These are phyloP conservation scores for Debaryomyces coudertii DNA, from an alignment of 1,139 yeast genomes.

Conservation along the genomic window DNA sequence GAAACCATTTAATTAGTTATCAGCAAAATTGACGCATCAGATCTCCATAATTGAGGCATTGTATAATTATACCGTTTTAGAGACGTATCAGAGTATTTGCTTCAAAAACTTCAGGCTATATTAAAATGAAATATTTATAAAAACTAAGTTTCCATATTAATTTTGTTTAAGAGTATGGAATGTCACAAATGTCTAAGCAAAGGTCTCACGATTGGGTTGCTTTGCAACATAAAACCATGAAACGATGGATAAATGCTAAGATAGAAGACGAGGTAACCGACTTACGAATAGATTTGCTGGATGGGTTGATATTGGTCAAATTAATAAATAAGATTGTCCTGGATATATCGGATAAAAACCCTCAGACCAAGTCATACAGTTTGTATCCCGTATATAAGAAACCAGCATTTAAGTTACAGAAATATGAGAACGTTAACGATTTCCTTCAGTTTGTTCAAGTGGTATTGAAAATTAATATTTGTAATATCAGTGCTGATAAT, in stretches of 20 bases:
- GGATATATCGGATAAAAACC: constrained; percentile 20
- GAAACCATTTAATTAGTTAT: not conserved
- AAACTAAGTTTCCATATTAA: not conserved
- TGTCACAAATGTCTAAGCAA: not conserved
- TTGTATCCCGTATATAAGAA: constrained; percentile 42
- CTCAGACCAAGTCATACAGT: constrained; percentile 26
- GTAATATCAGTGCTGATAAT: constrained; percentile 70
- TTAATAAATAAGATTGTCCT: constrained; percentile 37
- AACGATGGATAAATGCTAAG: constrained; percentile 50
- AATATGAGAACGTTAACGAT: constrained; percentile 62
- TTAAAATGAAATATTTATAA: not conserved
- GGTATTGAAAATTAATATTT: constrained; percentile 52
- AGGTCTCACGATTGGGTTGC: constrained; percentile 37
- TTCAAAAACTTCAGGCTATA: not conserved
- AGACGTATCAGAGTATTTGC: not conserved
- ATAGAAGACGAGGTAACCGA: constrained; percentile 28
- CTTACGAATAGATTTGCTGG: constrained; percentile 36
- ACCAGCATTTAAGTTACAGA: constrained; percentile 61
- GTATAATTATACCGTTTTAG: constrained; percentile 1
- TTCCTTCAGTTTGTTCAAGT: constrained; percentile 58
- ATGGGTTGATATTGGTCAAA: constrained; percentile 43
- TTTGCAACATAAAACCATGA: constrained; percentile 49
- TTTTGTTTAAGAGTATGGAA: not conserved
- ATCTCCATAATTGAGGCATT: not conserved
- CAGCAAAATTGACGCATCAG: not conserved